Conservation (phyloP, 2,329 filamentous ascomycete species). For the Fusarium ambrosium region DNA sequence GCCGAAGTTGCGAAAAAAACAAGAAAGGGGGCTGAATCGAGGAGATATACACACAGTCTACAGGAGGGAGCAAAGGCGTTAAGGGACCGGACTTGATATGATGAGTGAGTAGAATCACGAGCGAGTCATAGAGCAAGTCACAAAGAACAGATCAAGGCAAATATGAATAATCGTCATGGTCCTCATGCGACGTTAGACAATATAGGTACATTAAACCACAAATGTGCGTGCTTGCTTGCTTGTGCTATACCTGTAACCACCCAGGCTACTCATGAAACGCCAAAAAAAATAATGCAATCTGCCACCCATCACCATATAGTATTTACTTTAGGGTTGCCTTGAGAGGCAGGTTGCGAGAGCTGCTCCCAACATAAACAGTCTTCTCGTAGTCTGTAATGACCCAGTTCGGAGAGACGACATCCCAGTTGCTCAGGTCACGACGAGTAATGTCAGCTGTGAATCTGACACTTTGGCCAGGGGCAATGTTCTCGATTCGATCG, state of each 20-base stretch:
- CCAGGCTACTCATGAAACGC: background rate
- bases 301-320: background rate
- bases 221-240: background rate
- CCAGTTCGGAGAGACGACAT: slow-evolving; percentile 86
- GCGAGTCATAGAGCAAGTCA: background rate
- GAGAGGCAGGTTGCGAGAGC: slow-evolving; percentile 67
- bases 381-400: slow-evolving; percentile 67
- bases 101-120: background rate
- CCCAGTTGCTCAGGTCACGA: slow-evolving; percentile 91
- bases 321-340: slow-evolving; percentile 33
- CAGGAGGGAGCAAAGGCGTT: background rate
- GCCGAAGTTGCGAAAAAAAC: background rate
- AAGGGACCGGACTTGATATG: background rate
- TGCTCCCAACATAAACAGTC: slow-evolving; percentile 68
- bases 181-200: background rate
- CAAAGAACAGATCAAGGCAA: too few species aligned
- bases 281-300: background rate
- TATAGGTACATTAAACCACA: slow-evolving; percentile 3
- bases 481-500: slow-evolving; percentile 77
- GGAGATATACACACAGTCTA: background rate
- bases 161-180: background rate
- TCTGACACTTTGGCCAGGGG: slow-evolving; percentile 74
- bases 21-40: background rate
- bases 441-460: slow-evolving; percentile 80
- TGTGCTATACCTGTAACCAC: background rate